Evolutionary conservation across 352 stramenopile genomes (phyloP), one percentile per base, ranked within the genome.

Genomic region (Blastocystis sp.): DNA sequence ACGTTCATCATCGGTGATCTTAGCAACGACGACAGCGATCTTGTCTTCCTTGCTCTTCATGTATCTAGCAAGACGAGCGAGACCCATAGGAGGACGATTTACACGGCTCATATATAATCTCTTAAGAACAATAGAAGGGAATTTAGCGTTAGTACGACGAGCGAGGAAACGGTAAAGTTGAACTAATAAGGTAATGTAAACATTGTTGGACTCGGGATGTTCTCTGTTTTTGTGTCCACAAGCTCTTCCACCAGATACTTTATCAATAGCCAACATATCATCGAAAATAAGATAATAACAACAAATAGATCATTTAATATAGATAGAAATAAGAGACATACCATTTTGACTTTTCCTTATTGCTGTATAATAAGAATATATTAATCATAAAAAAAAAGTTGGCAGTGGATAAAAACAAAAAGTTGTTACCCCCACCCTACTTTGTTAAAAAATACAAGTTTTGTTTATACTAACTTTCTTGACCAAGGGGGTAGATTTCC

Each of bases 31-130:
- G 42, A 98, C 91, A 42, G 87, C 88, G 64, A 87, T 94, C 79
- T 96, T 95, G 65, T 78, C 84, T 64, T 96, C 88, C 79, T 97
- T 94, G 55, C 80, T 85, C 72, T 83, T 93, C 88, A 97, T 96
- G 82, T 94, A 95, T 68, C 86, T 83, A 62, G 78, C 77, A 40
- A 99, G 75, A 68, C 87, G 79, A 67, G 81, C 78, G 55, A 99
- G 81, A 48, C 85, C 91, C 65, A 99, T 88, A 39, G 90, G 87
- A 45, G 88, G 85, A 68, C 92, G 78, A 80, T 99, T 99, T 35
- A 87, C 93, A 77, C 94, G 93, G 67, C 79, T 93, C 85, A 95
- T 93, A 78, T 94, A 94, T 68, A 99, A 78, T 69, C 91, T 84
- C 80, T 95, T 94, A 34, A 95, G 78, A 57, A 99, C 84, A 39